Percentiles rank a stretch among this genome's conserved stretches.
Conservation (phyloP, 306 rosid genomes). For the Biancaea sappan region DNA sequence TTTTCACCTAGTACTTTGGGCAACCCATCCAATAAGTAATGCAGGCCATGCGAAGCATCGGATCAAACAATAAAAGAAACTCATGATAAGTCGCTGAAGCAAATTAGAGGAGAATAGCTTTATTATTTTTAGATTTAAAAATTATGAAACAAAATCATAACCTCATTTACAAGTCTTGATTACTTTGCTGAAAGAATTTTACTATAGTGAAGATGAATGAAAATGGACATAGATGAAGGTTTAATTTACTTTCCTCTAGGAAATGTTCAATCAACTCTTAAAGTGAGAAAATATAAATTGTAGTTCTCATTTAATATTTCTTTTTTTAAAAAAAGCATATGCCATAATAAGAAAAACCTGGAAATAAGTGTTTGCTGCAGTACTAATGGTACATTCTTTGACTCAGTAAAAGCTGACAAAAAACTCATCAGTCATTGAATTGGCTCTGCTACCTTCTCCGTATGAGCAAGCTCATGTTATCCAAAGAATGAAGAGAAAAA, state of each 20-base stretch:
- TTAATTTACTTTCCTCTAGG: constrained; percentile 15
- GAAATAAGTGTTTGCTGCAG: constrained; percentile 80
- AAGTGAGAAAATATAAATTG: constrained; percentile 12
- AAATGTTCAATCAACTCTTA: not conserved
- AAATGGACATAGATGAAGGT: constrained; percentile 19
- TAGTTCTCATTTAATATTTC: constrained; percentile 24
- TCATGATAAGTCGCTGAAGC: not conserved
- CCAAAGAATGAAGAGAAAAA: constrained; percentile 30
- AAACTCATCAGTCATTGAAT: constrained; percentile 44
- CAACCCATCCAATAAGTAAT: constrained; percentile 68
- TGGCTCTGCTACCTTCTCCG: constrained; percentile 28
- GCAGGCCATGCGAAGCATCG: constrained; percentile 81
- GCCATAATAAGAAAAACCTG: constrained; percentile 58
- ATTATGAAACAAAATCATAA: constrained; percentile 11
- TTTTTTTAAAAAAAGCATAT: not conserved
- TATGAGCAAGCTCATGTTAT: constrained; percentile 24
- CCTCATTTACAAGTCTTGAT: constrained; percentile 24
- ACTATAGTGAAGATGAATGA: not conserved
- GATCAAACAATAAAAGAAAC: constrained; percentile 44
- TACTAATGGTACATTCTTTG: constrained; percentile 63
- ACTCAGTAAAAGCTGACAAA: constrained; percentile 74
- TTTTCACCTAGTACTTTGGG: constrained; percentile 71
- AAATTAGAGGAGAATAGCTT: constrained; percentile 34
- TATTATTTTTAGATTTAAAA: constrained; percentile 15
- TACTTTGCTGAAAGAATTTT: not conserved